phyloP scores from a whole-genome alignment of 306 rosid species.

The Vigna hirtella region DNA sequence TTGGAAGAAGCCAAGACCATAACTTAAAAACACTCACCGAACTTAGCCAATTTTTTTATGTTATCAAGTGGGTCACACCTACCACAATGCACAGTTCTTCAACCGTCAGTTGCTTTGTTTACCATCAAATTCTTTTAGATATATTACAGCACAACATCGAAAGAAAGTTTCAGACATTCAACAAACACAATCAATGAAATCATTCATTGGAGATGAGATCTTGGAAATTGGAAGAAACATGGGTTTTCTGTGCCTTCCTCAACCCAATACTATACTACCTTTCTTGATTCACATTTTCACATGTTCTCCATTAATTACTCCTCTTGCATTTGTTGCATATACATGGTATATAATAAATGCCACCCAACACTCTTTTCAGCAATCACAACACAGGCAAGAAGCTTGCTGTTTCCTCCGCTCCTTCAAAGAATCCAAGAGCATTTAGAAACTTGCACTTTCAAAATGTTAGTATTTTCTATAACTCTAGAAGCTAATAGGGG shows the following conservation, averaged over 20 bases:
- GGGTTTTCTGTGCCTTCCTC: constrained; percentile 41
- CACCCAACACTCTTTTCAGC: constrained; percentile 21
- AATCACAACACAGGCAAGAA: constrained; percentile 10
- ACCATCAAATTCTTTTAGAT: background rate
- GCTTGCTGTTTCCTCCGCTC: constrained; percentile 10
- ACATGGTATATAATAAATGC: constrained; percentile 6
- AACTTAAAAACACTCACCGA: background rate
- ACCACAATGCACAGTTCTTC: constrained; percentile 34
- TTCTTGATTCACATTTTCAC: constrained; percentile 38
- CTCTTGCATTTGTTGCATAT: constrained; percentile 29
- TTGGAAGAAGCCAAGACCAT: constrained; percentile 17
- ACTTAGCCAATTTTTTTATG: background rate
- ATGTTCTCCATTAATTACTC: constrained; percentile 33
- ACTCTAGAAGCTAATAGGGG: constrained; percentile 14
- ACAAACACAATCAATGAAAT: constrained; percentile 26
- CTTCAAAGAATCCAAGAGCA: constrained; percentile 18
- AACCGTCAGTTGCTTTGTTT: background rate
- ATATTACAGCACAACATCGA: constrained; percentile 22
- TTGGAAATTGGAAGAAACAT: constrained; percentile 41
- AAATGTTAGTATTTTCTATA: constrained; percentile 5
- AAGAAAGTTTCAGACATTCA: background rate
- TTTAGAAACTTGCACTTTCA: constrained; percentile 19
- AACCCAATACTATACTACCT: background rate
- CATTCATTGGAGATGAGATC: constrained; percentile 30
- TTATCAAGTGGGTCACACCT: constrained; percentile 22